A percentile compares a stretch with the other conserved stretches of the same genome.
phyloP scores from a whole-genome alignment of 345 rosid genomes.

The Theobroma cacao region DNA sequence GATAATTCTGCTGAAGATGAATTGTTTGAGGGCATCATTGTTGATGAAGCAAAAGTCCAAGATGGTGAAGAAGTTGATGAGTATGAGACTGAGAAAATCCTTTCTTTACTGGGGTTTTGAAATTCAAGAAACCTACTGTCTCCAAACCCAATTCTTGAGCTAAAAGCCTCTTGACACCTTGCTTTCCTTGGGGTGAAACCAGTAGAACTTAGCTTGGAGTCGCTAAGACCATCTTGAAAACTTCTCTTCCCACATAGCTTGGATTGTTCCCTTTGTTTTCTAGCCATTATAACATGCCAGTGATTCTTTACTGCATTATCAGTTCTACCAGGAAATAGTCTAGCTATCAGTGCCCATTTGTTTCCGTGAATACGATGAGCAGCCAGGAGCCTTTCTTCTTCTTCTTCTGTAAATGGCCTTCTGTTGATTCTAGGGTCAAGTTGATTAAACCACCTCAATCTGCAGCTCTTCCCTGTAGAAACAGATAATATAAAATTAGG shows the following conservation, averaged over 20 bases:
- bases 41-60: conserved; percentile 28
- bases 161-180: conserved; percentile 25
- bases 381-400: conserved; percentile 54
- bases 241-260: conserved; percentile 36
- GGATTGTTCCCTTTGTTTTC: conserved; percentile 46
- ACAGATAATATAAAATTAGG: neutral
- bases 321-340: conserved; percentile 60
- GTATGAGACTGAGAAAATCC: conserved; percentile 30
- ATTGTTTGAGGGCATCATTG: conserved; percentile 16
- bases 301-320: conserved; percentile 78
- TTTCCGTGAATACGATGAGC: conserved; percentile 65
- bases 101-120: conserved; percentile 29
- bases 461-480: conserved; percentile 60
- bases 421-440: conserved; percentile 69
- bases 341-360: conserved; percentile 58
- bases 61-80: conserved; percentile 32
- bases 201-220: conserved; percentile 10
- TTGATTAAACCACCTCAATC: conserved; percentile 78
- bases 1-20: conserved; percentile 29
- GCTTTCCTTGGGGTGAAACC: conserved; percentile 26
- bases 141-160: conserved; percentile 29
- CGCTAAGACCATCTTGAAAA: conserved; percentile 23
- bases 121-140: conserved; percentile 31
- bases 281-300: conserved; percentile 68
- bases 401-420: conserved; percentile 60